Percentiles rank a stretch among this genome's conserved stretches.
These are phyloP conservation scores for Echeveria elegans DNA, from an alignment of 164 flowering plant species.

Conservation along the genomic window DNA sequence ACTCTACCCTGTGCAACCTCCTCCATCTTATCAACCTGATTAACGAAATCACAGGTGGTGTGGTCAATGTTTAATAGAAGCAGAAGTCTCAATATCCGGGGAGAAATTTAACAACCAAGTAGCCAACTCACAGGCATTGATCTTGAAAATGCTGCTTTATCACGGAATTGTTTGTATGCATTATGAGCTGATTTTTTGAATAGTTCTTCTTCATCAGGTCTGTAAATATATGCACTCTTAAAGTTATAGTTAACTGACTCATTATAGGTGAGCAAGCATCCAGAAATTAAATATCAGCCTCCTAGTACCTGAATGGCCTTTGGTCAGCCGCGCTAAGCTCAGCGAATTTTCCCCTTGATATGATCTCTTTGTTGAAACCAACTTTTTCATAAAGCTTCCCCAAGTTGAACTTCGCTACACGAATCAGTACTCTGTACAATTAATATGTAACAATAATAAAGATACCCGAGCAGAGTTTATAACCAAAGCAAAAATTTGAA, in stretches of 20 bases:
- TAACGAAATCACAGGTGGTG: not conserved
- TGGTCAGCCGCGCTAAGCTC: slow-evolving; percentile 81
- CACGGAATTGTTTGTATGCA: slow-evolving; percentile 66
- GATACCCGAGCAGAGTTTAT: not conserved
- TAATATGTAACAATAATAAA: not conserved
- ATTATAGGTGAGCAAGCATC: not conserved
- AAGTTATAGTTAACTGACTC: not conserved
- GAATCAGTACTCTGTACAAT: not conserved
- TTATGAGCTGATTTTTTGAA: slow-evolving; percentile 75
- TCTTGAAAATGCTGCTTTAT: slow-evolving; percentile 94
- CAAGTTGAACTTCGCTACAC: slow-evolving; percentile 65
- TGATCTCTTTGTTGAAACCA: slow-evolving; percentile 89
- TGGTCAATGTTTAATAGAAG: not conserved
- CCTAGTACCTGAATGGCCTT: slow-evolving; percentile 69
- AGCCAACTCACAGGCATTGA: slow-evolving; percentile 87
- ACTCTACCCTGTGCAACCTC: slow-evolving; percentile 93
- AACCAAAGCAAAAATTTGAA: not conserved
- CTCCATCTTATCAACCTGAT: slow-evolving; percentile 82
- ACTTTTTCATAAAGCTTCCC: slow-evolving; percentile 69
- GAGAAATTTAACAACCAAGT: slow-evolving; percentile 4
- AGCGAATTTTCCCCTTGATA: slow-evolving; percentile 86
- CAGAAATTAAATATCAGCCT: not conserved
- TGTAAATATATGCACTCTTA: slow-evolving; percentile 16
- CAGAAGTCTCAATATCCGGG: not conserved
- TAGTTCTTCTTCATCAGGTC: slow-evolving; percentile 90